phyloP scores from a whole-genome alignment of 306 rosid genomes.

The Abrus precatorius region DNA sequence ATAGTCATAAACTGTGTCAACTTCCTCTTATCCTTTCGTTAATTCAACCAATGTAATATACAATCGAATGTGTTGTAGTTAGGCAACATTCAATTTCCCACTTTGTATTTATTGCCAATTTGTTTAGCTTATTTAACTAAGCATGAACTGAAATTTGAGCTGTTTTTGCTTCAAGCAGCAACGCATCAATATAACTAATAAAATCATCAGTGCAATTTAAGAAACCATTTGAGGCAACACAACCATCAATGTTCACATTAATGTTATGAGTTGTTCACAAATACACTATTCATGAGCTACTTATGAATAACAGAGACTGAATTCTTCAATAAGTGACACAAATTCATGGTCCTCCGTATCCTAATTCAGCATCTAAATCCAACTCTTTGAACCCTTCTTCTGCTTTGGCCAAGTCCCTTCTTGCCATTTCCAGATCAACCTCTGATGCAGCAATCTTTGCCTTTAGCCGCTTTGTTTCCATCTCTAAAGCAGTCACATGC shows the following conservation, averaged over 20 bases:
- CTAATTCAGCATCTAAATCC: conserved; percentile 29
- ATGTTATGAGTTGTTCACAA: neutral
- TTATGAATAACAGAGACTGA: neutral
- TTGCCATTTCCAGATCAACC: conserved; percentile 30
- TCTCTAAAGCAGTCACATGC: conserved; percentile 10
- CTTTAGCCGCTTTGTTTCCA: conserved; percentile 12
- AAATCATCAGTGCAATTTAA: no score
- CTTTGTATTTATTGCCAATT: no score
- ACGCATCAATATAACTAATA: no score
- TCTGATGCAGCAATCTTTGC: neutral
- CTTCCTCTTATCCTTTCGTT: no score
- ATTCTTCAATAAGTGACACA: neutral
- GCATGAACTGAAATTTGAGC: no score
- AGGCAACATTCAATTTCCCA: no score
- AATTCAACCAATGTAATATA: no score
- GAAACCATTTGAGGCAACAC: neutral
- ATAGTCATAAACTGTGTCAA: no score
- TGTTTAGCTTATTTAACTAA: no score
- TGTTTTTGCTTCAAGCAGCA: no score
- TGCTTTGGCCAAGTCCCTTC: conserved; percentile 23
- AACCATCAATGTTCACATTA: neutral
- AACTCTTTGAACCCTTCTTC: conserved; percentile 20
- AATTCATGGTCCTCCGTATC: conserved; percentile 19
- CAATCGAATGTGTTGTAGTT: no score
- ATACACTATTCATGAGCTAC: neutral